Base-by-base conservation (phyloP, 116 monocot species). In the Iris pallida region DNA sequence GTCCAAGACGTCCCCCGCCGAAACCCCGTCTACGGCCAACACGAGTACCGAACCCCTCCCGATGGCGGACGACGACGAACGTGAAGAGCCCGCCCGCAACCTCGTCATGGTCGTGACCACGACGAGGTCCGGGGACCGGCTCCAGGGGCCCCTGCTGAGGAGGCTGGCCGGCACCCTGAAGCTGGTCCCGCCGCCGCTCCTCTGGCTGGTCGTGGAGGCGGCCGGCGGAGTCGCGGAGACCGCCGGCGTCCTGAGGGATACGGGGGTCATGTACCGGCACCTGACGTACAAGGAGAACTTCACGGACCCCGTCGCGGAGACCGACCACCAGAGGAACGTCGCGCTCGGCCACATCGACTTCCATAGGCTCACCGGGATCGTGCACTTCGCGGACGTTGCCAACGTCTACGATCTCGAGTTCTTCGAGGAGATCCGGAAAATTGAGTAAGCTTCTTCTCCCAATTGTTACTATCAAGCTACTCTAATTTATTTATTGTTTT, bases 351-450 rank as follows among this genome's bases (percentile, higher is more conserved):
- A 94, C 66, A 69, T 96, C 54, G 87, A 85, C 74, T 80, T 72
- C 53, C 97, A 97, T 66, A 78, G 88, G 20, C 80, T 97, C 67
- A 69, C 64, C 48, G 97, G 97, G 16, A 78, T 92, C 57, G 97
- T 97, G 20, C 92, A 85, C 72, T 97, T 97, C 73, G 88, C 97
- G 18, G 74, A 68, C 14, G 47, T 70, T 14, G 64, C 64, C 45
- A 81, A 85, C 64, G 67, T 83, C 60, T 97, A 92, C 49, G 76
- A 83, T 55, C 83, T 83, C 42, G 68, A 45, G 1, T 82, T 97
- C 71, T 92, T 97, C 57, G 83, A 97, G 30, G 78, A 87, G 60
- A 87, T 97, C 30, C 74, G 97, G 51, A 49, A 75, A 40, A 82
- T 90, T 14, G 83, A 97, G 97, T 92, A 80, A 56, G 91, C 8